Base-by-base conservation (phyloP, 495 filamentous ascomycete genomes). In the Bacidia gigantensis region DNA sequence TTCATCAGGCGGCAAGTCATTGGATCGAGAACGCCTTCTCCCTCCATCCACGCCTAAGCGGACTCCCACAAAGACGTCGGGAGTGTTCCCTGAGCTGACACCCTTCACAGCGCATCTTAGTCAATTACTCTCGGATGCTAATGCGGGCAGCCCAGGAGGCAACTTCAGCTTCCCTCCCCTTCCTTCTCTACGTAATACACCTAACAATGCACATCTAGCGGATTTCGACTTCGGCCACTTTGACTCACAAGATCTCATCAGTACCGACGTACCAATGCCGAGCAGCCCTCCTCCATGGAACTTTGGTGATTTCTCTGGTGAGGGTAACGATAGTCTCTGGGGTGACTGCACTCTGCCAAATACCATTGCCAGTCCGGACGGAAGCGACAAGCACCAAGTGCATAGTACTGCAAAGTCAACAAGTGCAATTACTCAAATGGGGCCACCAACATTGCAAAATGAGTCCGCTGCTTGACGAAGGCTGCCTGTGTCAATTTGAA, bases 31-130 rank as follows among this genome's bases (percentile, higher is more conserved):
- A 11, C 47, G 54, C 12, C 55, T 60, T 11, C 56, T 43, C 9
- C 51, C 55, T 29, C 56, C 60, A 11, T 49, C 22, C 23, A 64
- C 57, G 22, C 63, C 52, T 39, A 58, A 49, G 56, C 54, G 26
- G 44, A 58, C 53, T 35, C 49, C 62, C 45, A 29, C 57, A 51
- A 48, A 56, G 25, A 52, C 35, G 54, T 26, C 10, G n/a, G 50
- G 51, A 23, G n/a, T 52, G 23, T 45, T 64, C 23, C 49, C 46
- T 11, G 61, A 67, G 14, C 25, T 67, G 25, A 68, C 78, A 7
- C 81, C 81, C 1, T 72, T 82, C 56, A 79, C 80, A 0, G 70
- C 69, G n/a, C 73, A 77, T 14, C 67, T 84, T 3, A 73, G 72
- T 54, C 71, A 79, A 56, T 58, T 84, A 25, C 68, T 84, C 21